A percentile compares a stretch with the other conserved stretches of the same genome.
Evolutionary conservation across 2,329 filamentous ascomycete species (phyloP).

Genomic region (Claviceps maximensis): DNA sequence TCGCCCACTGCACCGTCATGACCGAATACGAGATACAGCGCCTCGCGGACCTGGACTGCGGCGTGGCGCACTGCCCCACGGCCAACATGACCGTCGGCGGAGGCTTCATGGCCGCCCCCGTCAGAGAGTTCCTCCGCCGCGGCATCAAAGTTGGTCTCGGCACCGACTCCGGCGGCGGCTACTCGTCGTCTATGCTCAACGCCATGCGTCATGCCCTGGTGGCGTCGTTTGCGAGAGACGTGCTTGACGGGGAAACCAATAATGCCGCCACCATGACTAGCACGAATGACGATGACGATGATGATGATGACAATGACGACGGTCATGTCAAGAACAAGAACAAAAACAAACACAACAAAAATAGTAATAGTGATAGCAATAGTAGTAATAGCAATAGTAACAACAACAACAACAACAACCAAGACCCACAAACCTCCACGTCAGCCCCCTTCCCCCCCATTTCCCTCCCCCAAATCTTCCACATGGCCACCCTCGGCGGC

Average conservation of each 20-base stretch:
- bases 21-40: conserved; percentile 38
- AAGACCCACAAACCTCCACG: conserved; percentile 8
- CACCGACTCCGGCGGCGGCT: conserved; percentile 51
- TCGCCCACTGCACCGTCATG: conserved; percentile 55
- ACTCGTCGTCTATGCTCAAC: conserved; percentile 45
- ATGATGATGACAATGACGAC: no score
- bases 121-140: conserved; percentile 41
- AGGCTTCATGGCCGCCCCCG: conserved; percentile 48
- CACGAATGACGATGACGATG: no score
- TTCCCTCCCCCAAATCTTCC: conserved; percentile 40
- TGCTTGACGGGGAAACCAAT: no score
- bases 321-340: no score
- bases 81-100: conserved; percentile 50
- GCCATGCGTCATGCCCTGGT: conserved; percentile 46
- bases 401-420: conserved; percentile 17
- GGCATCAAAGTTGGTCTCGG: conserved; percentile 55
- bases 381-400: no score
- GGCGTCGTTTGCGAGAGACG: conserved; percentile 35
- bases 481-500: conserved; percentile 47
- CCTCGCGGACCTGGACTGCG: conserved; percentile 35
- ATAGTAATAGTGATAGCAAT: no score
- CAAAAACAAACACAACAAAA: no score
- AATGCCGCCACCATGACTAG: no score
- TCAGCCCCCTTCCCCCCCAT: conserved; percentile 33
- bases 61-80: conserved; percentile 51